phyloP scores from a whole-genome alignment of 1,284 basidiomycete species.

The Puccinia polysora region DNA sequence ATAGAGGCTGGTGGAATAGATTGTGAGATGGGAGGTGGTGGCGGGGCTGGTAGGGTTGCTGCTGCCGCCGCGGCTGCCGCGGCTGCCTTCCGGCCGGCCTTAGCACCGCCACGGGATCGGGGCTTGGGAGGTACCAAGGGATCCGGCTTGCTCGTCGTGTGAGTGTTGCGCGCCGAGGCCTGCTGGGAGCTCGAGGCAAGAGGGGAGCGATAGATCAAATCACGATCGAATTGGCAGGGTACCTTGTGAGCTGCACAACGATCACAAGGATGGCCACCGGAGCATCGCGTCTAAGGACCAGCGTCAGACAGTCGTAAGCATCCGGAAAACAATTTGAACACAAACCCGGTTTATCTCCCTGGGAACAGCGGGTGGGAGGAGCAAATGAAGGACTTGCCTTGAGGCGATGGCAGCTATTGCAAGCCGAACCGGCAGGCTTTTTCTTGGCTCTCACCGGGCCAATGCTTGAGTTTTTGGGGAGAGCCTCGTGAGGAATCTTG shows the following conservation, averaged over 20 bases:
- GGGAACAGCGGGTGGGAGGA: background rate
- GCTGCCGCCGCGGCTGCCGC: background rate
- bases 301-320: background rate
- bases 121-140: conserved; percentile 6
- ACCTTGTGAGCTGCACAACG: conserved; percentile 43
- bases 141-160: background rate
- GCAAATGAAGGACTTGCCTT: conserved; percentile 10
- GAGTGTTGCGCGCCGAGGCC: conserved; percentile 37
- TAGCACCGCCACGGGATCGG: conserved; percentile 19
- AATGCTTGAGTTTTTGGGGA: conserved; percentile 16
- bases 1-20: background rate
- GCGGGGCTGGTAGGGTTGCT: background rate
- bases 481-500: conserved; percentile 16
- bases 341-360: background rate
- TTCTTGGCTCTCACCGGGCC: conserved; percentile 43
- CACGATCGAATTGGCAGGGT: conserved; percentile 41
- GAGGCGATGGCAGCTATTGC: conserved; percentile 42
- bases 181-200: conserved; percentile 40
- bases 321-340: background rate
- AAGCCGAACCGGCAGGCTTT: conserved; percentile 42
- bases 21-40: background rate
- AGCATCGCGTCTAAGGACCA: conserved; percentile 36
- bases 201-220: conserved; percentile 41
- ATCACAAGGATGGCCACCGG: conserved; percentile 43
- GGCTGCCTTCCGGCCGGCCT: conserved; percentile 15